phyloP scores from a whole-genome alignment of 73 alveolate species.

The Diophrys appendiculata region DNA sequence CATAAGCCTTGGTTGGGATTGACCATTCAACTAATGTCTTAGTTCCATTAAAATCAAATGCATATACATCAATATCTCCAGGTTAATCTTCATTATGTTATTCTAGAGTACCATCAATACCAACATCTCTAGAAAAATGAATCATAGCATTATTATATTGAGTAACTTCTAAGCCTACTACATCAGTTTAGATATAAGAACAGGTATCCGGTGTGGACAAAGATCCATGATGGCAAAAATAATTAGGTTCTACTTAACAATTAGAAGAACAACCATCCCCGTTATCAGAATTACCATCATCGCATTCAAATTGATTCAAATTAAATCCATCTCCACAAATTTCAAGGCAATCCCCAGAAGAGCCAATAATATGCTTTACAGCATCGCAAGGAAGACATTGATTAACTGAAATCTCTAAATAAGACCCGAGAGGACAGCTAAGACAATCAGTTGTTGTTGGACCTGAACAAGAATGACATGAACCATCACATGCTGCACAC shows the following conservation, averaged over 20 bases:
- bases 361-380: not conserved
- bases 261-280: constrained; percentile 17
- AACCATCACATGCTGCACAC: not conserved
- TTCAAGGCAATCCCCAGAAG: not conserved
- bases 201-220: not conserved
- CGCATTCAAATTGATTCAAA: constrained; percentile 1
- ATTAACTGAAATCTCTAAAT: not conserved
- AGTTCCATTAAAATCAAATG: not conserved
- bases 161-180: not conserved
- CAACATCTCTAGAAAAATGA: not conserved
- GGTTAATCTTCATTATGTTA: not conserved
- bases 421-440: not conserved
- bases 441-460: not conserved
- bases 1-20: not conserved
- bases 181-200: not conserved
- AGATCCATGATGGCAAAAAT: not conserved
- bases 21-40: not conserved
- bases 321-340: not conserved
- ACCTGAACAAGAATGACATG: not conserved
- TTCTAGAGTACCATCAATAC: not conserved
- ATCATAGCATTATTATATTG: not conserved
- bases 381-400: not conserved
- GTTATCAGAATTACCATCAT: constrained; percentile 3
- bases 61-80: not conserved
- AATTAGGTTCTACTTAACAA: constrained; percentile 1